Conservation (phyloP, 2,329 filamentous ascomycete species). For the Beauveria bassiana region DNA sequence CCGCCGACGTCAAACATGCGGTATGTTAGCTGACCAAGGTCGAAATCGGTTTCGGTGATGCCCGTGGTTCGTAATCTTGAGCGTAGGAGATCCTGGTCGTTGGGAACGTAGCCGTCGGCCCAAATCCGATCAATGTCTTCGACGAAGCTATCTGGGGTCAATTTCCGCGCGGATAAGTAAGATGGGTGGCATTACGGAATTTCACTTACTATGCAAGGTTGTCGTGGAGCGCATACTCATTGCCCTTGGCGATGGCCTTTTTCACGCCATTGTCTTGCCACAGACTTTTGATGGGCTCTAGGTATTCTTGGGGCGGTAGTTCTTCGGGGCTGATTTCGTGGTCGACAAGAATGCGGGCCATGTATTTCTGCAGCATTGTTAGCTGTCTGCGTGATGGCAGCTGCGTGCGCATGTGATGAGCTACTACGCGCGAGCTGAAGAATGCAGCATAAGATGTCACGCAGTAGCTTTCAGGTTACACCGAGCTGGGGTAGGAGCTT, state of each 20-base stretch:
- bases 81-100: constrained; percentile 89
- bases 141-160: constrained; percentile 60
- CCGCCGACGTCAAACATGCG: constrained; percentile 96
- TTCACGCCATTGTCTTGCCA: constrained; percentile 83
- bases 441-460: not conserved
- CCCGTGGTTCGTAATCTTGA: constrained; percentile 87
- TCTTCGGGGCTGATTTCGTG: constrained; percentile 79
- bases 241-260: constrained; percentile 82
- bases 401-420: not conserved
- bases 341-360: constrained; percentile 68
- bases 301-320: constrained; percentile 67
- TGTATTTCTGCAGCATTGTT: constrained; percentile 54
- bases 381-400: constrained; percentile 6
- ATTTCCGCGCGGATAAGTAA: not conserved
- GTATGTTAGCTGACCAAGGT: constrained; percentile 85
- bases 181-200: not conserved
- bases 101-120: constrained; percentile 71
- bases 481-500: constrained; percentile 24
- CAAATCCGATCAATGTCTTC: constrained; percentile 69
- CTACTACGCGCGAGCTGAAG: not conserved
- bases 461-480: not conserved
- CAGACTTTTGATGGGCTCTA: constrained; percentile 72
- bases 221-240: constrained; percentile 94
- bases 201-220: constrained; percentile 79
- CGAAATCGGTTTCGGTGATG: constrained; percentile 92